Evolutionary conservation across 129 eudicot species (phyloP).

Genomic region (Dittrichia graveolens): DNA sequence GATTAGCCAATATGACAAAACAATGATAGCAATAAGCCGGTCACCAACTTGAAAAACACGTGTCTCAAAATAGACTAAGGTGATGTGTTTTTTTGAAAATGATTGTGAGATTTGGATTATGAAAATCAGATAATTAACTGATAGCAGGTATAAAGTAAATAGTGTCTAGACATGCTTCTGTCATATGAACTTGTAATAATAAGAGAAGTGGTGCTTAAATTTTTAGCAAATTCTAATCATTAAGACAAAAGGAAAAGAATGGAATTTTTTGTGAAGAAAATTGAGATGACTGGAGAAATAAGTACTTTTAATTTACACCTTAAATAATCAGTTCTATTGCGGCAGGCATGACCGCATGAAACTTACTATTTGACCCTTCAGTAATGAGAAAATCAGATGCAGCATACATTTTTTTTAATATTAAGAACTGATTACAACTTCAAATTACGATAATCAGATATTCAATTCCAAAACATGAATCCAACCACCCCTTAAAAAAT

Average conservation of each 20-base stretch:
- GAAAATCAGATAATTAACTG: not conserved
- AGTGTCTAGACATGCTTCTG: not conserved
- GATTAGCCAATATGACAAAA: not conserved
- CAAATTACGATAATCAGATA: not conserved
- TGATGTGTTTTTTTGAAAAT: too few relatives aligned
- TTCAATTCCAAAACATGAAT: too few relatives aligned
- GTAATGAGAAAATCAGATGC: not conserved
- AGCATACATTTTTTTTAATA: not conserved
- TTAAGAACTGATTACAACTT: not conserved
- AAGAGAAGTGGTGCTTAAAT: not conserved
- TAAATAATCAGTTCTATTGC: too few relatives aligned
- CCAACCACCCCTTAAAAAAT: too few relatives aligned
- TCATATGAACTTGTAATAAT: not conserved
- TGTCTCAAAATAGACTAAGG: not conserved
- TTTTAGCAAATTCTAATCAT: not conserved
- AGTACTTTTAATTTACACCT: too few relatives aligned
- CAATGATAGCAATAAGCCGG: not conserved
- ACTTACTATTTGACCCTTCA: too few relatives aligned
- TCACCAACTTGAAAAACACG: conserved; percentile 3
- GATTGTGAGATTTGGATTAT: not conserved
- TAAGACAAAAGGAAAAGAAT: not conserved
- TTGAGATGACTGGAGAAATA: too few relatives aligned
- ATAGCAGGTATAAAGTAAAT: not conserved
- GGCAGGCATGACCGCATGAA: too few relatives aligned
- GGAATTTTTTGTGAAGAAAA: not conserved